phyloP scores from a whole-genome alignment of 1,284 basidiomycete genomes.

The Cryptococcus depauperatus region DNA sequence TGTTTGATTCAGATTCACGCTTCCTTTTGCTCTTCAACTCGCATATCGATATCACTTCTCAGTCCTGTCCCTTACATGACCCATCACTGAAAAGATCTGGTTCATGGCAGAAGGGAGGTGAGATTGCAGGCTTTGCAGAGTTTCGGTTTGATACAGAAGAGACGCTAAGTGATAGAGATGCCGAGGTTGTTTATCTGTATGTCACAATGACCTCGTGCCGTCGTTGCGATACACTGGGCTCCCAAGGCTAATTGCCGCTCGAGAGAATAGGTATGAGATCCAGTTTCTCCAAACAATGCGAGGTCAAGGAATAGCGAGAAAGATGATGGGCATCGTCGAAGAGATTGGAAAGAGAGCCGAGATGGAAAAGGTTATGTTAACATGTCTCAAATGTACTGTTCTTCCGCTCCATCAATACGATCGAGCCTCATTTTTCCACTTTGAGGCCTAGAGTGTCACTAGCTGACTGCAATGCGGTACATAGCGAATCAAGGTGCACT shows the following conservation, averaged over 20 bases:
- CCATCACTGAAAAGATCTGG: not conserved
- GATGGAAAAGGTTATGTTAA: constrained; percentile 43
- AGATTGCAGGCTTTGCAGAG: constrained; percentile 36
- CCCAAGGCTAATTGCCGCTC: too few species aligned
- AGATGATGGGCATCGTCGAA: constrained; percentile 31
- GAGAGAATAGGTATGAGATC: constrained; percentile 36
- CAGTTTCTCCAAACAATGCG: constrained; percentile 22
- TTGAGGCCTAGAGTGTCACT: not conserved
- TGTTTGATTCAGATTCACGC: constrained; percentile 35
- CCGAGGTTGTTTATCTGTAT: constrained; percentile 40
- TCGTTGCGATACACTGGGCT: not conserved
- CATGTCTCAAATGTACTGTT: constrained; percentile 36
- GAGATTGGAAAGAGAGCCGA: constrained; percentile 23
- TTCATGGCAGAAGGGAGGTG: constrained; percentile 6
- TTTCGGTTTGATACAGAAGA: constrained; percentile 45
- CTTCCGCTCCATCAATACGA: too few species aligned
- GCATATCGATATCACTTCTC: not conserved
- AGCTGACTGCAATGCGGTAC: not conserved
- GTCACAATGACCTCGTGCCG: constrained; percentile 8
- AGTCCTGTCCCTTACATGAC: not conserved
- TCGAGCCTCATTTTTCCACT: too few species aligned
- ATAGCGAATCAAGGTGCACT: constrained; percentile 13
- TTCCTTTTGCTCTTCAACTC: constrained; percentile 18
- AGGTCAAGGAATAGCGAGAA: constrained; percentile 25
- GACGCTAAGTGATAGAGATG: constrained; percentile 29